Conservation (phyloP, 257 asterid genomes). For the Solanum peruvianum region DNA sequence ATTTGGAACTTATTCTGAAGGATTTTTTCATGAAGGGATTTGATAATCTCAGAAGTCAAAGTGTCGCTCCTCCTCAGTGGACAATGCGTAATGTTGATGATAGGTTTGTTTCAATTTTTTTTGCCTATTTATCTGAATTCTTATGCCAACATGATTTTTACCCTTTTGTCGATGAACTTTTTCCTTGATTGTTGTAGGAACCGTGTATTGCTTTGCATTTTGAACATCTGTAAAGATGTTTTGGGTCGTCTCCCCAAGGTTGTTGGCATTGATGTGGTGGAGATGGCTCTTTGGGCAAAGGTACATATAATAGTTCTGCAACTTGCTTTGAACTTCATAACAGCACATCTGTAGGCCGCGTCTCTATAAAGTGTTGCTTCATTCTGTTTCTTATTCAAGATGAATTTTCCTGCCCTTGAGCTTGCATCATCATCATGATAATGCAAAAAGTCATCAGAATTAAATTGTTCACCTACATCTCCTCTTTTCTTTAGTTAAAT, state of each 20-base stretch:
- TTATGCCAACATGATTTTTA: neutral
- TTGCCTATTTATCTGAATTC: neutral
- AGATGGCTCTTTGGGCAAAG: slow-evolving; percentile 99
- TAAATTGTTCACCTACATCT: neutral
- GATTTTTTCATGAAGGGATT: slow-evolving; percentile 57
- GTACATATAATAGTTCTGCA: slow-evolving; percentile 23
- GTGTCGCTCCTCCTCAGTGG: slow-evolving; percentile 99
- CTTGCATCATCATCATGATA: neutral
- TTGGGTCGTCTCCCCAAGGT: slow-evolving; percentile 88
- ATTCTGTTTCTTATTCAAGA: neutral
- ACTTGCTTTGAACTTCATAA: neutral
- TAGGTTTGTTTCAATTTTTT: slow-evolving; percentile 31
- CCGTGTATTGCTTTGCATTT: slow-evolving; percentile 67
- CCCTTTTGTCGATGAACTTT: neutral
- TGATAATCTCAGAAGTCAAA: slow-evolving; percentile 88
- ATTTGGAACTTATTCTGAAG: neutral
- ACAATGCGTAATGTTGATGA: slow-evolving; percentile 96
- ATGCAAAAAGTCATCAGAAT: neutral
- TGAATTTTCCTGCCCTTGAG: neutral
- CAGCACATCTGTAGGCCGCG: neutral
- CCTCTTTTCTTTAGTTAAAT: neutral
- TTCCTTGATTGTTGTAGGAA: slow-evolving; percentile 40
- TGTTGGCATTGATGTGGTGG: slow-evolving; percentile 93
- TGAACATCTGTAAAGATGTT: slow-evolving; percentile 75
- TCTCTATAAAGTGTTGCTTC: neutral